A percentile compares a stretch with the other conserved stretches of the same genome.
Evolutionary conservation across 441 rosid species (phyloP).

Genomic region (Dalechampia spathulata): DNA sequence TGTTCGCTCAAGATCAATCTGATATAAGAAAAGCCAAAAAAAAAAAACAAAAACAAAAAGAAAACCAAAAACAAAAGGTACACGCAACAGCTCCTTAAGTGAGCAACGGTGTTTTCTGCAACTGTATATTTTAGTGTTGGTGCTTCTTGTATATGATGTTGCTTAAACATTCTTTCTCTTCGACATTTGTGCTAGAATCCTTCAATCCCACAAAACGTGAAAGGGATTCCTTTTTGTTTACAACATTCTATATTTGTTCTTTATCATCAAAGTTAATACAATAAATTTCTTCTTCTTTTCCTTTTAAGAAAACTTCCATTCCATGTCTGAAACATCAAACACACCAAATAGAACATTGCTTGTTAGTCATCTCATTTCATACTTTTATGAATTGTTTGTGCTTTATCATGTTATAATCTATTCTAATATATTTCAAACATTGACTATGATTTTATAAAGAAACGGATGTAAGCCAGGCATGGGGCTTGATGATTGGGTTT

Average conservation of each 20-base stretch:
- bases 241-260: conserved; percentile 6
- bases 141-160: conserved; percentile 34
- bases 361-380: too few species aligned
- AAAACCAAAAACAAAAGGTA: neutral
- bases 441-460: too few species aligned
- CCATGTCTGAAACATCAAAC: too few species aligned
- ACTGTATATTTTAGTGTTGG: conserved; percentile 38
- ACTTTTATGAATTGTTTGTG: too few species aligned
- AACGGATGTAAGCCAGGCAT: too few species aligned
- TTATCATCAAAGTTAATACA: conserved; percentile 7
- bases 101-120: conserved; percentile 21
- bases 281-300: neutral
- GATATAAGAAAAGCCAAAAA: too few species aligned
- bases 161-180: neutral
- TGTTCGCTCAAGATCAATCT: conserved; percentile 10
- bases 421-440: too few species aligned
- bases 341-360: too few species aligned
- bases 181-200: conserved; percentile 6
- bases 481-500: too few species aligned
- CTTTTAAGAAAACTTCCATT: neutral
- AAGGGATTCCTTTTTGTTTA: conserved; percentile 19
- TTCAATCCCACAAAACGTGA: conserved; percentile 18
- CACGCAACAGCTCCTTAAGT: conserved; percentile 2
- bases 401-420: too few species aligned
- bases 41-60: too few species aligned